These are phyloP conservation scores for Gossypium aridum DNA, from an alignment of 441 rosid genomes.

Conservation along the genomic window DNA sequence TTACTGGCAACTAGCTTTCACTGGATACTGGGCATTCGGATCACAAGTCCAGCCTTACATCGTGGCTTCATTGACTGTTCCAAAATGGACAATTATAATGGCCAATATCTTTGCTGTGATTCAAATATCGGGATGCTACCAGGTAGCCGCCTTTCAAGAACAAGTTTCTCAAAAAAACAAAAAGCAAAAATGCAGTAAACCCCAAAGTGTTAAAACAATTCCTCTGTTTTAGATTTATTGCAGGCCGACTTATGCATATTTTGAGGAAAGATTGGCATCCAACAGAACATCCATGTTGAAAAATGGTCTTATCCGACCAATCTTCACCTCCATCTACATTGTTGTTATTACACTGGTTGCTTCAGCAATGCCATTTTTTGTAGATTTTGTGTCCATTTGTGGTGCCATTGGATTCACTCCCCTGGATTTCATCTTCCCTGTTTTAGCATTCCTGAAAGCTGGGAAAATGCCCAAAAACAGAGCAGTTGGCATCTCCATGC, in stretches of 20 bases:
- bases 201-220: background rate
- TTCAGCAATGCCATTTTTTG: conserved; percentile 44
- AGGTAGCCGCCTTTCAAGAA: conserved; percentile 19
- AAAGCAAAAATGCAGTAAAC: background rate
- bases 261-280: conserved; percentile 24
- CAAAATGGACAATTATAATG: conserved; percentile 46
- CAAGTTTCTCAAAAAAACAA: background rate
- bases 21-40: conserved; percentile 51
- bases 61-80: conserved; percentile 34
- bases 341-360: conserved; percentile 28
- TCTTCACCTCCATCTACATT: conserved; percentile 33
- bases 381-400: conserved; percentile 47
- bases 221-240: conserved; percentile 34
- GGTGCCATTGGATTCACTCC: conserved; percentile 54
- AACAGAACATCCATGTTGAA: background rate
- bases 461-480: conserved; percentile 31
- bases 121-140: conserved; percentile 53
- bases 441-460: conserved; percentile 36
- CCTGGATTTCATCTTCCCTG: conserved; percentile 50
- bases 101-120: conserved; percentile 40
- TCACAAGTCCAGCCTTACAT: conserved; percentile 41
- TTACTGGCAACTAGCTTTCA: conserved; percentile 45
- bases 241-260: conserved; percentile 47
- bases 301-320: conserved; percentile 23
- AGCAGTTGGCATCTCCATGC: conserved; percentile 14